These are phyloP conservation scores for Microbotryum silenes-acaulis DNA, from an alignment of 1,284 basidiomycete species.

Conservation along the genomic window DNA sequence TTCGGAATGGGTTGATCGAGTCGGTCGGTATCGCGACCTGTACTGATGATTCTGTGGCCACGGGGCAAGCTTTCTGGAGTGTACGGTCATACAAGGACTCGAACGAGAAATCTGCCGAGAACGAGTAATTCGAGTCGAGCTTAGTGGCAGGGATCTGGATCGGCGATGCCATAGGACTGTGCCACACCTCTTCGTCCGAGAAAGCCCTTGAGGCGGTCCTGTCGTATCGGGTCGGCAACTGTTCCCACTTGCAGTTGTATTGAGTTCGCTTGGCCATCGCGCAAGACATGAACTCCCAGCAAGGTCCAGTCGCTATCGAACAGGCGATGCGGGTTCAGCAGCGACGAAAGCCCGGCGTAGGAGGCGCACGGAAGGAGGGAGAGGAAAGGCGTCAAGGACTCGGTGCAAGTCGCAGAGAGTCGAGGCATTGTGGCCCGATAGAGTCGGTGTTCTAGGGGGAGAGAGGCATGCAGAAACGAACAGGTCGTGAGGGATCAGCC, in stretches of 20 bases:
- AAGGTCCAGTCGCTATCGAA: constrained; percentile 86
- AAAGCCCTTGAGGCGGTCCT: constrained; percentile 40
- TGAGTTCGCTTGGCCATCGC: constrained; percentile 43
- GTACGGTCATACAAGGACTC: constrained; percentile 61
- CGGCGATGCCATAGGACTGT: too few relatives aligned
- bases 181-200: constrained; percentile 52
- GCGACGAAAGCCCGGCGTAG: constrained; percentile 72
- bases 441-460: constrained; percentile 55
- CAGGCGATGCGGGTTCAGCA: constrained; percentile 76
- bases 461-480: not conserved
- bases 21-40: constrained; percentile 20
- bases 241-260: constrained; percentile 70
- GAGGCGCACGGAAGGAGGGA: constrained; percentile 90
- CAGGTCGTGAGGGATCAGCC: constrained; percentile 5
- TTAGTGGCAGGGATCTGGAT: too few relatives aligned
- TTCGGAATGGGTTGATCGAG: constrained; percentile 20
- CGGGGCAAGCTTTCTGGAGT: constrained; percentile 52
- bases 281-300: constrained; percentile 57
- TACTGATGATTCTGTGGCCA: constrained; percentile 49
- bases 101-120: constrained; percentile 64
- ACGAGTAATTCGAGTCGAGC: constrained; percentile 5
- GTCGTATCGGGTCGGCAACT: constrained; percentile 68
- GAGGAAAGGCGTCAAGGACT: constrained; percentile 91
- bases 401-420: constrained; percentile 84
- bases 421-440: constrained; percentile 48